Evolutionary conservation across 306 rosid genomes (phyloP).

Genomic region (Cicer cuneatum): DNA sequence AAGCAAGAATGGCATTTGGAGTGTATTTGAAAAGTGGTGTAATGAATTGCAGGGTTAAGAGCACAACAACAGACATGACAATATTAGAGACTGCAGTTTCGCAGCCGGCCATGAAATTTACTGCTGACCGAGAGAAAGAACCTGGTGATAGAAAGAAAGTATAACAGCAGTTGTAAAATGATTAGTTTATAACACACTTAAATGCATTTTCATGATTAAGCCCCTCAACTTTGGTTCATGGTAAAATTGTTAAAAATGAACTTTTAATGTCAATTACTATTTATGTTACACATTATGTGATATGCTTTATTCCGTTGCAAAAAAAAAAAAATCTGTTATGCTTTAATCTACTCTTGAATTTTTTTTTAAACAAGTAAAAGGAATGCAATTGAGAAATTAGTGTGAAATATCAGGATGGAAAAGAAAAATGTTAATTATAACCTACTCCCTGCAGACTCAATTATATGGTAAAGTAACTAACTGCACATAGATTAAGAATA

Average conservation of each 20-base stretch:
- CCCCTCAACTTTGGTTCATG: neutral
- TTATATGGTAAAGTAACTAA: no score
- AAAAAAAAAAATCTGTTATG: no score
- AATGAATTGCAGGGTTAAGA: slow-evolving; percentile 75
- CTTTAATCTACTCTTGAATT: no score
- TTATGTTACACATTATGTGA: neutral
- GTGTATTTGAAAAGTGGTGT: slow-evolving; percentile 96
- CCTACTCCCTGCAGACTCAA: no score
- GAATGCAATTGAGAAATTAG: no score
- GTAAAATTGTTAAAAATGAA: neutral
- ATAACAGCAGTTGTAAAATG: slow-evolving; percentile 26
- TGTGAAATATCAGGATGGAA: no score
- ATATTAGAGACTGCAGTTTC: slow-evolving; percentile 87
- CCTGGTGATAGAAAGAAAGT: slow-evolving; percentile 55
- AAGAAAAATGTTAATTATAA: no score
- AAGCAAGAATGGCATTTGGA: slow-evolving; percentile 85
- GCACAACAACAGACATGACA: slow-evolving; percentile 81
- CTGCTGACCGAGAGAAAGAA: slow-evolving; percentile 95
- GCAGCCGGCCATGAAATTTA: slow-evolving; percentile 91
- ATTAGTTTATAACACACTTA: slow-evolving; percentile 12
- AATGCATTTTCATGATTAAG: slow-evolving; percentile 7
- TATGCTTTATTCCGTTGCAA: neutral
- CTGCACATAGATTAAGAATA: no score
- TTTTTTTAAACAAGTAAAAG: no score
- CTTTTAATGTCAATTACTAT: neutral